These are phyloP conservation scores for Citrus maxima DNA, from an alignment of 345 rosid species.

Conservation along the genomic window DNA sequence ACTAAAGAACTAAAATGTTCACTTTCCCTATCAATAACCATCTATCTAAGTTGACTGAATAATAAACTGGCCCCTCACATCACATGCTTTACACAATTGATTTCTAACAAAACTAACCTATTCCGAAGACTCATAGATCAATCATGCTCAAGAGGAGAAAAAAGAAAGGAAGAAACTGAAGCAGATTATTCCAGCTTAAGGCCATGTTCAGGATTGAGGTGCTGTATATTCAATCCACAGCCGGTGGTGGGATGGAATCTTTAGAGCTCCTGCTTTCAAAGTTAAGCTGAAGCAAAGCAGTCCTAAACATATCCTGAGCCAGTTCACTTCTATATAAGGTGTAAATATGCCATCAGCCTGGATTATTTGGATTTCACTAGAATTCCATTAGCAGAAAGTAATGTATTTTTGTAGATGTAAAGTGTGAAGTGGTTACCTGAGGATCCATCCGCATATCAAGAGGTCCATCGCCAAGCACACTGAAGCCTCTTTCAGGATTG, in stretches of 20 bases:
- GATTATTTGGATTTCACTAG: not conserved
- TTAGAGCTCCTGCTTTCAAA: not conserved
- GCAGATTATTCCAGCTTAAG: not conserved
- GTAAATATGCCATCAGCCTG: not conserved
- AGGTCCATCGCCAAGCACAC: constrained; percentile 78
- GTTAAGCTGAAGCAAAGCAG: not conserved
- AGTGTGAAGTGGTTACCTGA: constrained; percentile 40
- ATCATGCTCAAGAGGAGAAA: not conserved
- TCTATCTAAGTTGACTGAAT: not conserved
- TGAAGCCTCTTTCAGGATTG: constrained; percentile 86
- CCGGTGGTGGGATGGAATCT: not conserved
- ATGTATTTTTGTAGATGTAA: no score
- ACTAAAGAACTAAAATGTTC: not conserved
- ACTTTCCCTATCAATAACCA: not conserved
- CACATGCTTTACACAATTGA: not conserved
- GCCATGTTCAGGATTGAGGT: not conserved
- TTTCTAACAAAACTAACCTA: not conserved
- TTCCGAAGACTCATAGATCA: not conserved
- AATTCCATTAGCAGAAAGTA: not conserved
- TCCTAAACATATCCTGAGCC: not conserved
- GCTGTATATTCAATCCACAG: not conserved
- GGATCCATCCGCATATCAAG: constrained; percentile 99
- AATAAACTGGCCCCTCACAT: no score
- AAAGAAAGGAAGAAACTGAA: not conserved
- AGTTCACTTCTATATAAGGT: not conserved